phyloP scores from a whole-genome alignment of 176 grass and related monocot genomes.

The Aegilops umbellulata region DNA sequence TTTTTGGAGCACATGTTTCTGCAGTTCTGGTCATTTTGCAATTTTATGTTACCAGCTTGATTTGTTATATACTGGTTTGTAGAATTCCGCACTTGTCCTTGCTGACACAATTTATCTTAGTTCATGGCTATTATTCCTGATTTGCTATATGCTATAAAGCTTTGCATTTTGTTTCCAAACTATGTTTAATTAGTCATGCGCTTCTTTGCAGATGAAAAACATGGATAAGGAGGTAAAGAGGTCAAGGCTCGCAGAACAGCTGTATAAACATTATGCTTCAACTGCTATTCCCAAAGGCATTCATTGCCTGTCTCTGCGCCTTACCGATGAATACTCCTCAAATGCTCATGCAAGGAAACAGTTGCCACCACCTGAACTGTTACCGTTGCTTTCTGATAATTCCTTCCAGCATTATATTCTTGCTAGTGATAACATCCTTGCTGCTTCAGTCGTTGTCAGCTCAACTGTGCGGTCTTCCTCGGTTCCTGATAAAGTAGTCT shows the following conservation, averaged over 20 bases:
- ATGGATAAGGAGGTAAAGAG: conserved; percentile 87
- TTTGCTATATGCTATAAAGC: neutral
- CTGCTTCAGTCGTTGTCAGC: conserved; percentile 86
- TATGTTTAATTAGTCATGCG: conserved; percentile 9
- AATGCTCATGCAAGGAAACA: conserved; percentile 96
- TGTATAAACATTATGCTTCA: conserved; percentile 88
- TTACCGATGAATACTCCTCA: conserved; percentile 96
- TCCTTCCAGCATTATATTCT: conserved; percentile 85
- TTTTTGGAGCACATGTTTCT: neutral
- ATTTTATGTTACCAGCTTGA: neutral
- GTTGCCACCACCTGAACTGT: conserved; percentile 85
- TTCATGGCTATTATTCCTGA: conserved; percentile 21
- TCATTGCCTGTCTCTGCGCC: conserved; percentile 85
- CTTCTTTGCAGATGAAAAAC: conserved; percentile 77
- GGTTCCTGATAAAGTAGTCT: conserved; percentile 66
- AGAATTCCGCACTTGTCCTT: neutral
- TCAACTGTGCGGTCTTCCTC: conserved; percentile 68
- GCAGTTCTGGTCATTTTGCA: neutral
- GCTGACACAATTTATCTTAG: conserved; percentile 7
- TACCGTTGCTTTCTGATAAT: conserved; percentile 83
- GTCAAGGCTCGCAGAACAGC: conserved; percentile 76
- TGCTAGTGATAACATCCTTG: conserved; percentile 92
- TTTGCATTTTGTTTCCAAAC: neutral
- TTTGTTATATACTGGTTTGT: conserved; percentile 2
- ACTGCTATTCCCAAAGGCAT: conserved; percentile 93